phyloP scores from a whole-genome alignment of 305 asterid genomes.

The Plantago coronopus region DNA sequence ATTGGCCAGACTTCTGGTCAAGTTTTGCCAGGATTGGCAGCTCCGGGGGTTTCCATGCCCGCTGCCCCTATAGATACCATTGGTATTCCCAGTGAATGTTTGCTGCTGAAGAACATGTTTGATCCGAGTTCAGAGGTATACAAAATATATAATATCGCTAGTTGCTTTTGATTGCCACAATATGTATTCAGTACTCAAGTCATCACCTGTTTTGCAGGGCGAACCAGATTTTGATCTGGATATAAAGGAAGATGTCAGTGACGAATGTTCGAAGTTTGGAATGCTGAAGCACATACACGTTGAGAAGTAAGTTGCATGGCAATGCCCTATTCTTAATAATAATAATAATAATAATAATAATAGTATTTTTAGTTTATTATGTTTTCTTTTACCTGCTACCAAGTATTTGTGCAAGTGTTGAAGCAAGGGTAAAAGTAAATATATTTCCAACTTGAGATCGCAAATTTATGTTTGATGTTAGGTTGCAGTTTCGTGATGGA shows the following conservation, averaged over 20 bases:
- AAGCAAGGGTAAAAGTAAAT: too few relatives aligned
- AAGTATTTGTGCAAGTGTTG: too few relatives aligned
- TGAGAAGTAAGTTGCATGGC: constrained; percentile 49
- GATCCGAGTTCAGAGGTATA: constrained; percentile 63
- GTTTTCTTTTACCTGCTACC: too few relatives aligned
- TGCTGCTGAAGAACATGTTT: constrained; percentile 73
- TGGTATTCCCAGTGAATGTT: constrained; percentile 72
- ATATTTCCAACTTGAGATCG: too few relatives aligned
- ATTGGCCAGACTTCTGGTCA: constrained; percentile 34
- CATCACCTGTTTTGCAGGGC: constrained; percentile 35
- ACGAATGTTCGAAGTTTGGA: constrained; percentile 60
- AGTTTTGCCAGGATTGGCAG: constrained; percentile 34
- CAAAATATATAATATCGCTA: not conserved
- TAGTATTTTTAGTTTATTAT: too few relatives aligned
- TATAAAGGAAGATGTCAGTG: constrained; percentile 68
- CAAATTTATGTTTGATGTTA: too few relatives aligned
- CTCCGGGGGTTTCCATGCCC: constrained; percentile 38
- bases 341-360: too few relatives aligned
- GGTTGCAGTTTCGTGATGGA: too few relatives aligned
- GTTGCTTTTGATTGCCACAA: not conserved
- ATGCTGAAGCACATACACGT: constrained; percentile 57
- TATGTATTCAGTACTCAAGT: constrained; percentile 9
- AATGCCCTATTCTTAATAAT: not conserved
- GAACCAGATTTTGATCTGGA: constrained; percentile 69
- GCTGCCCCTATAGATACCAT: constrained; percentile 34